Base-by-base conservation (phyloP, 2,329 filamentous ascomycete genomes). In the Aspergillus flavus region DNA sequence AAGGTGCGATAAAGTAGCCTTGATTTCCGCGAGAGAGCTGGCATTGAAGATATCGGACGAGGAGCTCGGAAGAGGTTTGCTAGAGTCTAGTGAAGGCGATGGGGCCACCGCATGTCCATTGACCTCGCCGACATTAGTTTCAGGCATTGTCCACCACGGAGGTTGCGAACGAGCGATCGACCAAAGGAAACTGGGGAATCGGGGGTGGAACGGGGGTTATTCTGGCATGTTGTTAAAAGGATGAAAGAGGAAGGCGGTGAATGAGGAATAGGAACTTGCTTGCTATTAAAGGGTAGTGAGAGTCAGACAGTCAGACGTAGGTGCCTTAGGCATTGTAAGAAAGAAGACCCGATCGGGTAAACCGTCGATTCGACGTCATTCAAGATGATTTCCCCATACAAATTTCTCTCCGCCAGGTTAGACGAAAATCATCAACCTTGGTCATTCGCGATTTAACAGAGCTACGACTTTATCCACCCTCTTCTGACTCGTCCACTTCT, bases 1-100 rank as follows among this genome's bases (percentile, higher is more conserved):
- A 58, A 98, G 87, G 69, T 88, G 83, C 50, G 87, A 85, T 68
- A 99, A 87, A 59, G 91, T 89, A 64, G 89, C 86, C 73, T 90
- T 91, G 75, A 99, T 91, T 67, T 96, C 92, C 68, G 90, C 85
- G 69, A 94, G 85, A 71, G 88, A 92, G 69, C 86, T 85, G 71
- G 91, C 91, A 81, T 89, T 86, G 80, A 87, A 88, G 73, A 95
- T 84, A 72, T 78, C 74, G 41, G 71, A 64, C 19, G 68, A 63
- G 41, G 70, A 58, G 52, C 64, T 30, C 36, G 63, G 14, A 30
- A 62, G 43, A 34, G 61, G 30, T 39, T 60, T 23, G 21, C 52
- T 55, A 26, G 43, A n/a, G 34, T 54, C 54, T 21, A 61, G 58
- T 6, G 66, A 39, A 6, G 59, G 60, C 6, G 61, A 53, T 9